A percentile compares a stretch with the other conserved stretches of the same genome.
These are phyloP conservation scores for Leccinum laetum DNA, from an alignment of 1,284 basidiomycete species.

Conservation along the genomic window DNA sequence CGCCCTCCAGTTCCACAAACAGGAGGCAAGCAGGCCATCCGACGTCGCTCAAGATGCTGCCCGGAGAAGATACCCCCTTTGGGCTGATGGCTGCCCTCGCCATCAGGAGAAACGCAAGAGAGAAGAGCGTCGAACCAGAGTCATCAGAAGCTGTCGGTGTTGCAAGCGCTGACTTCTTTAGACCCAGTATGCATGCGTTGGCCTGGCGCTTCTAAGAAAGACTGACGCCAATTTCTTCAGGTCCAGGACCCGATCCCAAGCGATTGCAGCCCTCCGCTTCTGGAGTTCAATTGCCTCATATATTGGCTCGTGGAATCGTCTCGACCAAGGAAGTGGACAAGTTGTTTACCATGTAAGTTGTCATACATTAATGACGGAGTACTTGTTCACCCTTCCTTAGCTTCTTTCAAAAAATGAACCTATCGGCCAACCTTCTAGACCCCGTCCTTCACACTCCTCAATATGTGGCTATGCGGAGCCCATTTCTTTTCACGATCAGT, in stretches of 20 bases:
- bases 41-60: conserved; percentile 52
- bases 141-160: conserved; percentile 55
- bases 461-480: conserved; percentile 67
- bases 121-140: conserved; percentile 43
- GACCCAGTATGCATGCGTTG: conserved; percentile 48
- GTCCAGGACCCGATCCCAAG: conserved; percentile 42
- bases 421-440: conserved; percentile 70
- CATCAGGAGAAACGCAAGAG: conserved; percentile 45
- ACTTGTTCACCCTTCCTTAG: conserved; percentile 36
- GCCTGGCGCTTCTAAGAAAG: background rate
- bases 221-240: conserved; percentile 30
- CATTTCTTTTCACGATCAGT: conserved; percentile 84
- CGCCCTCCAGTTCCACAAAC: conserved; percentile 25
- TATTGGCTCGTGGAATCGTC: conserved; percentile 70
- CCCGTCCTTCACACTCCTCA: conserved; percentile 76
- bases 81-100: conserved; percentile 68
- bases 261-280: conserved; percentile 30
- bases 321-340: conserved; percentile 71
- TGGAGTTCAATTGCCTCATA: conserved; percentile 60
- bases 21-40: conserved; percentile 28
- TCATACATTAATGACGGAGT: conserved; percentile 1
- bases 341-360: conserved; percentile 73
- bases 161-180: conserved; percentile 65
- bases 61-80: conserved; percentile 61
- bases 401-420: conserved; percentile 76